Evolutionary conservation across 768 basidiomycete species (phyloP), one percentile per base, ranked within the genome.

Genomic region (Termitomyces sp.): DNA sequence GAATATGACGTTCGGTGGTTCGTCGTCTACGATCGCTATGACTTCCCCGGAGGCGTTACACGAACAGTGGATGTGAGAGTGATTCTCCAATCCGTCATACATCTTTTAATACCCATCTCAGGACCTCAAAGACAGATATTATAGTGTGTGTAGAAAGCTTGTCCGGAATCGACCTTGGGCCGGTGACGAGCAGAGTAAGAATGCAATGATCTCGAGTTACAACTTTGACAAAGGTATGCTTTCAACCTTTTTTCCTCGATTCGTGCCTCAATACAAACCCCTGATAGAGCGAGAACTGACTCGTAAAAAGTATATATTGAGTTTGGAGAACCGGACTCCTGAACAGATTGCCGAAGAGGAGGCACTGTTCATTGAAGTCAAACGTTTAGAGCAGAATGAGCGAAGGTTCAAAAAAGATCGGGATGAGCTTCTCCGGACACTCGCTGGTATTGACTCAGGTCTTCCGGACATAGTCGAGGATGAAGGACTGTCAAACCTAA

Each of bases 61-160:
- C 81, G 86, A 21, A 74, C 77, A n/a, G 74, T 93, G 51, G 93
- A 95, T 77, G 93, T 90, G 57, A 54, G 74, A 54, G 74, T 37
- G 21, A 17, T 19, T 5, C 34, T 54, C 4, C 65, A 2, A 7
- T 17, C 44, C 17, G 30, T 30, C 41, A 41, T 19, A 7, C 30
- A 37, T 34, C 3, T 54, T 44, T 61, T 28, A 62, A 32, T 55
- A 28, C 42, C n/a, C 17, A 11, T 42, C 30, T 30, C 62, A 94
- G 92, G 95, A 97, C 58, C 70, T 98, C 61, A 98, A 98, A 73
- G 91, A 93, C 61, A 79, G 97, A 28, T 98, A 98, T 65, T 98
- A 89, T 68, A 85, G 88, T 48, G 87, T 95, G 17, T 95, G 93
- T 66, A 81, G 97, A 28, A 90, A 89, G 58, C 79, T 98, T 34